Percentiles rank a stretch among this genome's conserved stretches.
Conservation (phyloP, 352 stramenopile genomes). For the Globisporangium solare region DNA sequence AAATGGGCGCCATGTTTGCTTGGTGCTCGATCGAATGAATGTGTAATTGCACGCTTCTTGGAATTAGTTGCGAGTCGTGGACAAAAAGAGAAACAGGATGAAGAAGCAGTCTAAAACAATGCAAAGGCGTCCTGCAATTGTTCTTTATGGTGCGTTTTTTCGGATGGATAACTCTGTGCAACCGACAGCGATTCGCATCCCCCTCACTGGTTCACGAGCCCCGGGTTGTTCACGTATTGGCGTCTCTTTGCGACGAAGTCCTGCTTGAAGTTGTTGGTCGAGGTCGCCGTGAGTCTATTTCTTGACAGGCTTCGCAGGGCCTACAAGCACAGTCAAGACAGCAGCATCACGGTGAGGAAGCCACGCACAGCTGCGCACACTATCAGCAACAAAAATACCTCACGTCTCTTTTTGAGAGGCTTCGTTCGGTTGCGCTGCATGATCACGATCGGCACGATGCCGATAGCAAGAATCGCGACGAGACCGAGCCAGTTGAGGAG, state of each 20-base stretch:
- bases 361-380: slow-evolving; percentile 6
- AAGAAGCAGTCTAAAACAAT: not conserved
- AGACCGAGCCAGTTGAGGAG: slow-evolving; percentile 69
- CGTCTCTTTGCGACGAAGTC: slow-evolving; percentile 40
- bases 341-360: slow-evolving; percentile 1
- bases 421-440: slow-evolving; percentile 76
- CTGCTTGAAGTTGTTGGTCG: slow-evolving; percentile 39
- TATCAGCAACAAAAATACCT: slow-evolving; percentile 35
- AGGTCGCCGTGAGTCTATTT: slow-evolving; percentile 62
- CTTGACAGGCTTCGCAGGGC: slow-evolving; percentile 65
- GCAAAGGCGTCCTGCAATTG: not conserved
- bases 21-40: not conserved
- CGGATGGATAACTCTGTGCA: not conserved
- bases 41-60: not conserved
- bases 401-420: slow-evolving; percentile 65
- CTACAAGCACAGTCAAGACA: slow-evolving; percentile 16
- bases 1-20: not conserved
- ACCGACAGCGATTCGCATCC: not conserved
- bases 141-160: not conserved
- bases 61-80: not conserved
- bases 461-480: slow-evolving; percentile 42
- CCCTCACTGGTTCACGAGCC: slow-evolving; percentile 18
- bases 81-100: slow-evolving; percentile 9
- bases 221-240: slow-evolving; percentile 48
- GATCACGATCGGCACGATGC: slow-evolving; percentile 56